Conservation (phyloP, 164 flowering plant genomes). For the Kingdonia uniflora region DNA sequence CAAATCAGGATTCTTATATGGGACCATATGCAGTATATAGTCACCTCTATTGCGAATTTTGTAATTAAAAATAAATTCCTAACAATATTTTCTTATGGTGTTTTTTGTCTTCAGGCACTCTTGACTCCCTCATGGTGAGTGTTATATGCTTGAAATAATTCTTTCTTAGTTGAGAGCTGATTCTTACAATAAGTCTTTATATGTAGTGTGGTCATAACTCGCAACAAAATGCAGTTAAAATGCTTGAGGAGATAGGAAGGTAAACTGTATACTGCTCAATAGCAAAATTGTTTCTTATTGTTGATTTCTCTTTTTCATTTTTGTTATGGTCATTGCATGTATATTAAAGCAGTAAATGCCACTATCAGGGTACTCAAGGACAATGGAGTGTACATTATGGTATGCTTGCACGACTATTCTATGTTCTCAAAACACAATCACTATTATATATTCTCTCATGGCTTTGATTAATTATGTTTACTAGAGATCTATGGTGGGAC, state of each 20-base stretch:
- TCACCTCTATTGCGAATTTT: no score
- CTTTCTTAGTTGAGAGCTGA: slow-evolving; percentile 4
- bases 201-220: slow-evolving; percentile 70
- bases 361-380: slow-evolving; percentile 84
- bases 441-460: background rate
- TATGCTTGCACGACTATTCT: slow-evolving; percentile 16
- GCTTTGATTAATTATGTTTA: background rate
- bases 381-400: slow-evolving; percentile 71
- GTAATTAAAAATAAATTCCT: background rate
- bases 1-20: no score
- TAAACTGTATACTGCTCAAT: slow-evolving; percentile 12
- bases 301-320: slow-evolving; percentile 13
- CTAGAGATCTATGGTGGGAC: background rate
- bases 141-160: slow-evolving; percentile 6
- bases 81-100: slow-evolving; percentile 6
- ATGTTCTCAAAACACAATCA: background rate
- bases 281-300: slow-evolving; percentile 3
- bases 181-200: slow-evolving; percentile 12
- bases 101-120: slow-evolving; percentile 49
- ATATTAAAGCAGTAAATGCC: slow-evolving; percentile 63
- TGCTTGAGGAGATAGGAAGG: slow-evolving; percentile 80
- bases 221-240: slow-evolving; percentile 43
- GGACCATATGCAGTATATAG: no score
- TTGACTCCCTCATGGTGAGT: slow-evolving; percentile 87
- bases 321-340: slow-evolving; percentile 27